phyloP scores from a whole-genome alignment of 257 asterid species.

The Jacaranda copaia region DNA sequence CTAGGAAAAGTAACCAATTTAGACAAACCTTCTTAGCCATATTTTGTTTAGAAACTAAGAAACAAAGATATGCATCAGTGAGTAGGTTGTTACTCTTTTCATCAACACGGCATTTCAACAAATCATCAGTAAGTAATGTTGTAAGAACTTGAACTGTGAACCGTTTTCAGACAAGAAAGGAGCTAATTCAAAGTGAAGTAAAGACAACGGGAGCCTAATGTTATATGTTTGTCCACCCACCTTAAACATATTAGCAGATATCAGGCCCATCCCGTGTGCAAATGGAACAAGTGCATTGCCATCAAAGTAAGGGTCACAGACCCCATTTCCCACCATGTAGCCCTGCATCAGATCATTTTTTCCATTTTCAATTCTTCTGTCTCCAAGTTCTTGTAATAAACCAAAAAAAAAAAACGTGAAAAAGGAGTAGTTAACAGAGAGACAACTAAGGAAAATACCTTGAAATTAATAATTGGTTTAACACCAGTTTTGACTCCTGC shows the following conservation, averaged over 20 bases:
- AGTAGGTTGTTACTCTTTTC: too few species aligned
- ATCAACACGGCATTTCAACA: too few species aligned
- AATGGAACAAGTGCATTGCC: slow-evolving; percentile 60
- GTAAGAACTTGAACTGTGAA: too few species aligned
- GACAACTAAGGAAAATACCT: slow-evolving; percentile 37
- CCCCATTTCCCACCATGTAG: slow-evolving; percentile 69
- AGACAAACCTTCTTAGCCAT: not conserved
- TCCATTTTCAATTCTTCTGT: not conserved
- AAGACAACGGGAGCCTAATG: too few species aligned
- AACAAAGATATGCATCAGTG: too few species aligned
- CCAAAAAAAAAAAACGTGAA: not conserved
- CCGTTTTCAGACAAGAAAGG: not conserved
- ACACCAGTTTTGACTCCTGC: slow-evolving; percentile 53
- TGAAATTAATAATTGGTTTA: slow-evolving; percentile 55
- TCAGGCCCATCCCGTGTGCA: slow-evolving; percentile 63
- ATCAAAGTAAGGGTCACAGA: slow-evolving; percentile 53
- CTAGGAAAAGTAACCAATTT: slow-evolving; percentile 37
- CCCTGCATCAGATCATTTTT: slow-evolving; percentile 48
- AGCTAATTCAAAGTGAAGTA: not conserved
- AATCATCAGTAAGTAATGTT: too few species aligned
- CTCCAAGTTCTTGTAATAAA: not conserved
- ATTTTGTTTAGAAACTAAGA: too few species aligned
- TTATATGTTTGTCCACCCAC: slow-evolving; percentile 29
- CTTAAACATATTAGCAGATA: slow-evolving; percentile 47
- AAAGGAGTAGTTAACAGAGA: not conserved